These are phyloP conservation scores for Blumeria hordei DNA, from an alignment of 2,329 filamentous ascomycete genomes.

Conservation along the genomic window DNA sequence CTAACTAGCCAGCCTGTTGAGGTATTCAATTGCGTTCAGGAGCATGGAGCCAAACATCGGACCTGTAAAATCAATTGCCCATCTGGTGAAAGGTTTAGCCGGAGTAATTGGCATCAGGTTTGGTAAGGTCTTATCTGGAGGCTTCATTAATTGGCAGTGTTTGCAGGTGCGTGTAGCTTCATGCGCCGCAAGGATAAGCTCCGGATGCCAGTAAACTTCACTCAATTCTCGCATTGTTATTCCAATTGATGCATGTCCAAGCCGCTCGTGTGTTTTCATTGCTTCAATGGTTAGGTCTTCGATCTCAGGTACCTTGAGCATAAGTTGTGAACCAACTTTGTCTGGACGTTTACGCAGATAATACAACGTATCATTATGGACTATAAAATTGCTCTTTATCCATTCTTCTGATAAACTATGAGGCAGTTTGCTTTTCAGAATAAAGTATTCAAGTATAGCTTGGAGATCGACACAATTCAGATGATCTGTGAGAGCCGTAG, in stretches of 20 bases:
- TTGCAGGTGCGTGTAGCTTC: background rate
- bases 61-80: conserved; percentile 1
- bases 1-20: background rate
- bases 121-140: background rate
- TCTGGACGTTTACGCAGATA: conserved; percentile 1
- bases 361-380: background rate
- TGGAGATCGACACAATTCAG: background rate
- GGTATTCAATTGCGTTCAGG: background rate
- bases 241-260: background rate
- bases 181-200: background rate
- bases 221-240: background rate
- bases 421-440: background rate
- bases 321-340: background rate
- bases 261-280: background rate
- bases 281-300: conserved; percentile 1
- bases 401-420: background rate
- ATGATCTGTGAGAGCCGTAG: too few species aligned
- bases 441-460: background rate
- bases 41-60: background rate
- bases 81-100: background rate
- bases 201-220: background rate
- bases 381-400: conserved; percentile 1
- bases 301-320: conserved; percentile 1
- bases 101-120: background rate
- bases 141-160: background rate